Conservation (phyloP, 257 asterid species). For the Linaria vulgaris region DNA sequence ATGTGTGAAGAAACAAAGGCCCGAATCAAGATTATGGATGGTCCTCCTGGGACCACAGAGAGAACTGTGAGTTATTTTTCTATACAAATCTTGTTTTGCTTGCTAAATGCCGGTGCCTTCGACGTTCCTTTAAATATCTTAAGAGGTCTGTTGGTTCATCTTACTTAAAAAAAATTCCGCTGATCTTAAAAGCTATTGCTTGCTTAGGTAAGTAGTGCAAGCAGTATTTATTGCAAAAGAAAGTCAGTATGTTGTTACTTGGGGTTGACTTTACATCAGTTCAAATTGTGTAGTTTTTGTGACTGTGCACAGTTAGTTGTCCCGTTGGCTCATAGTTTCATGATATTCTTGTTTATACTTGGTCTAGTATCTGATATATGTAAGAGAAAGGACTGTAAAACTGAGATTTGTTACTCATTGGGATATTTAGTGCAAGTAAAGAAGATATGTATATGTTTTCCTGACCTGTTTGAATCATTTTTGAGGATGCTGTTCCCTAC, state of each 20-base stretch:
- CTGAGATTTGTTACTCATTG: neutral
- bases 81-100: neutral
- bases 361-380: neutral
- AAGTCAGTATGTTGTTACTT: neutral
- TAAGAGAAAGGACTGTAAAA: constrained; percentile 1
- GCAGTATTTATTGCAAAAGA: constrained; percentile 3
- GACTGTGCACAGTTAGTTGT: neutral
- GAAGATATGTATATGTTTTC: neutral
- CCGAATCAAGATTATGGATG: constrained; percentile 73
- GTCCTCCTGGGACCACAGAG: constrained; percentile 67
- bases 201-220: neutral
- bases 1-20: constrained; percentile 71
- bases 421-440: neutral
- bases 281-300: neutral
- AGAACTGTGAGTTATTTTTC: constrained; percentile 60
- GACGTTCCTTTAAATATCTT: neutral
- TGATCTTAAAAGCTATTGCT: neutral
- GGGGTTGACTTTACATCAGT: constrained; percentile 1
- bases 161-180: neutral
- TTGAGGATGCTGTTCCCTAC: neutral
- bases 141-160: neutral
- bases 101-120: neutral
- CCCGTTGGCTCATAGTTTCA: neutral
- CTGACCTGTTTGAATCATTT: neutral
- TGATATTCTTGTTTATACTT: neutral